Evolutionary conservation across 2,329 filamentous ascomycete species (phyloP), one percentile per base, ranked within the genome.

Genomic region (Trichoderma harzianum): DNA sequence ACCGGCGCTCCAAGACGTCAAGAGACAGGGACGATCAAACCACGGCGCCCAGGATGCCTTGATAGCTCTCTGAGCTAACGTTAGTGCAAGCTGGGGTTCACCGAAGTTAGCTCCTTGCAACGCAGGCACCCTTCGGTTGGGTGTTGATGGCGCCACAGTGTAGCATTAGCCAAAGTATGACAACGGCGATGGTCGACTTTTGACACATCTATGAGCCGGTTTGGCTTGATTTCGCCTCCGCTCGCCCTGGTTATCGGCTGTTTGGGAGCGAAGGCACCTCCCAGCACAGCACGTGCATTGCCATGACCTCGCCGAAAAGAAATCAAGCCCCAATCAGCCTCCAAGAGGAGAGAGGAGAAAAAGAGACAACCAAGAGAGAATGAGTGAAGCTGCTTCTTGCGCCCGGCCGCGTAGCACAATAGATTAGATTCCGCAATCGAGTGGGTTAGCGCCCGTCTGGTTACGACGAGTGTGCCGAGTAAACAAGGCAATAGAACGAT

Each of bases 61-160:
- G 64, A 67, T 58, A 58, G 64, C 51, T 67, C 53, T 58, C 18
- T 7, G 26, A 24, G 34, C 64, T 58, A 67, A 67, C 64, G 53
- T 67, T 67, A 67, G 64, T 57, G 64, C 18, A 67, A 67, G 34
- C 64, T 58, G 64, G 64, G 64, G 51, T 67, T 67, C 51, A 57
- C 26, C 55, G 64, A 67, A 53, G 18, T 57, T 14, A 24, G 18
- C 47, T 58, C 55, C 55, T 28, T 69, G 36, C 26, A 61, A 60
- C 53, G 53, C 51, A 68, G 65, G 65, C 65, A 68, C 43, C 63
- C 63, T 57, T 43, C 36, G 55, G 39, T 62, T 69, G 66, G 57
- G 47, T 36, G 21, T 58, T 16, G 60, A 62, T 18, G 43, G 32
- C 66, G 66, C 66, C 66, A 69, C 66, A 53, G 66, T 10, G 47